A percentile compares a stretch with the other conserved stretches of the same genome.
Conservation (phyloP, 2,329 filamentous ascomycete species). For the Cytospora piceicola region DNA sequence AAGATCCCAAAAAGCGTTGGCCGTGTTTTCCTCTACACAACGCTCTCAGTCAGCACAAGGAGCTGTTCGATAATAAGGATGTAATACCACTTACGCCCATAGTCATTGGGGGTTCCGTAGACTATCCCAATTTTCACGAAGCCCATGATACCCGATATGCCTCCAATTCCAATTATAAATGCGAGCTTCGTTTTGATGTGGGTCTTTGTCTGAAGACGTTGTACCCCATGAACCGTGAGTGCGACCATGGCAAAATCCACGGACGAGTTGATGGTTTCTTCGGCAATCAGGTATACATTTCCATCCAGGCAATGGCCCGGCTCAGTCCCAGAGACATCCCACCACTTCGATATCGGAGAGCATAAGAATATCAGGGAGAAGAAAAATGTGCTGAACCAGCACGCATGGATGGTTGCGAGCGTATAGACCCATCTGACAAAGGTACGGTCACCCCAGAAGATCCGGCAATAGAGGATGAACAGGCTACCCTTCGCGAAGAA, state of each 20-base stretch:
- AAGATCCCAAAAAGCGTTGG: conserved; percentile 23
- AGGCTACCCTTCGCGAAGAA: conserved; percentile 30
- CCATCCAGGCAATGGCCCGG: conserved; percentile 24
- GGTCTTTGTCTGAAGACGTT: conserved; percentile 22
- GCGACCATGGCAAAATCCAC: conserved; percentile 34
- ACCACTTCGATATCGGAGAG: conserved; percentile 29
- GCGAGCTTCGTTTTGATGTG: conserved; percentile 30
- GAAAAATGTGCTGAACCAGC: conserved; percentile 29
- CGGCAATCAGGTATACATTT: conserved; percentile 21
- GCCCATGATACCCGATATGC: conserved; percentile 33
- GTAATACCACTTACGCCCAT: background rate
- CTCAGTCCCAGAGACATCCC: conserved; percentile 18
- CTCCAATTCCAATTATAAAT: conserved; percentile 32
- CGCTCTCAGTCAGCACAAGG: background rate
- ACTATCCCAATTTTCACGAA: conserved; percentile 32
- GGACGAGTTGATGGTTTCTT: conserved; percentile 32
- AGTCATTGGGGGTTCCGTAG: conserved; percentile 5
- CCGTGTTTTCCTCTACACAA: conserved; percentile 1
- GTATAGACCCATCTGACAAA: conserved; percentile 30
- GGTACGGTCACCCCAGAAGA: conserved; percentile 31
- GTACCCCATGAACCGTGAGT: conserved; percentile 31
- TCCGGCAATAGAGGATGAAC: conserved; percentile 32
- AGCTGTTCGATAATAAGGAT: background rate
- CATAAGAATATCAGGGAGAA: conserved; percentile 31
- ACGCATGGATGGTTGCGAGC: conserved; percentile 28